Conservation (phyloP, 108 stramenopile genomes). For the Mayamaea pseudoterrestris region DNA sequence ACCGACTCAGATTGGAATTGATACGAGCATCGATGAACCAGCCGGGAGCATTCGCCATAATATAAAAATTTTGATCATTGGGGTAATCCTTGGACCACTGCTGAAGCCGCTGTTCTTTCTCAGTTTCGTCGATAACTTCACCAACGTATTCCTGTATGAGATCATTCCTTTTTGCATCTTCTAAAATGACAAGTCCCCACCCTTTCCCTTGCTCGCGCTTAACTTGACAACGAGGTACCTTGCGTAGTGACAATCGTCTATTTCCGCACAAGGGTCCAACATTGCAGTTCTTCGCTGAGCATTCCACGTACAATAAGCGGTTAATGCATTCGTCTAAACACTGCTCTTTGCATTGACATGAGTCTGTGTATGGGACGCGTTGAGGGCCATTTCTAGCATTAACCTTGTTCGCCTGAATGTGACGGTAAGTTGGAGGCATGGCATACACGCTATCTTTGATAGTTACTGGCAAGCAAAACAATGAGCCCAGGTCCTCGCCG, state of each 20-base stretch:
- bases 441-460: constrained; percentile 59
- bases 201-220: constrained; percentile 77
- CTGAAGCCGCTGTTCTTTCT: constrained; percentile 54
- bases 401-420: constrained; percentile 40
- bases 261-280: constrained; percentile 74
- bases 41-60: constrained; percentile 77
- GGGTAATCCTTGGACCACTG: constrained; percentile 70
- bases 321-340: constrained; percentile 84
- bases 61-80: constrained; percentile 88
- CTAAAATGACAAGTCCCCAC: constrained; percentile 75
- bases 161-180: constrained; percentile 48
- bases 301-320: constrained; percentile 57
- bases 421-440: constrained; percentile 52
- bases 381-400: constrained; percentile 42
- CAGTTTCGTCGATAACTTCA: constrained; percentile 75
- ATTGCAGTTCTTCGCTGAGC: constrained; percentile 67
- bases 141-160: constrained; percentile 87
- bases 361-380: constrained; percentile 22
- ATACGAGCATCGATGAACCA: constrained; percentile 86
- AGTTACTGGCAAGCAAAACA: constrained; percentile 52
- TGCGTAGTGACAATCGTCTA: constrained; percentile 45
- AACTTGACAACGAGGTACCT: constrained; percentile 57
- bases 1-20: constrained; percentile 73
- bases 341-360: constrained; percentile 39
- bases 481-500: constrained; percentile 1